phyloP scores from a whole-genome alignment of 1,284 basidiomycete genomes.

The Puccinia hordei region DNA sequence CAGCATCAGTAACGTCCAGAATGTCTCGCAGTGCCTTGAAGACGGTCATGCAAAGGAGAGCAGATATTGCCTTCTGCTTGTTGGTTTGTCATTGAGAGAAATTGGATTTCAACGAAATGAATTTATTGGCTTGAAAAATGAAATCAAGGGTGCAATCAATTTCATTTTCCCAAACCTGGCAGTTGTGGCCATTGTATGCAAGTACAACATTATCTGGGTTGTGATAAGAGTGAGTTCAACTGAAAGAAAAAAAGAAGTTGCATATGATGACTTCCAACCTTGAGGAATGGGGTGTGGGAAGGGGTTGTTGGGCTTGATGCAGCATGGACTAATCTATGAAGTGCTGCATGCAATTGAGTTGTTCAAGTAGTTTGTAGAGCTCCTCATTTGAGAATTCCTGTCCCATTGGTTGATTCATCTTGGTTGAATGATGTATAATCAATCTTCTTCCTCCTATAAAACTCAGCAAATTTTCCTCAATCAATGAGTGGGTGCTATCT shows the following conservation, averaged over 20 bases:
- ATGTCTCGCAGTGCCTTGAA: background rate
- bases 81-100: background rate
- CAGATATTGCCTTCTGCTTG: background rate
- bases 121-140: no score
- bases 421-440: no score
- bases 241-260: background rate
- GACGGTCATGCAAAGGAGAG: background rate
- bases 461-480: no score
- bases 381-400: no score
- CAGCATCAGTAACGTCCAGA: background rate
- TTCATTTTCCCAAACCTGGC: background rate
- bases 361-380: no score
- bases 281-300: background rate
- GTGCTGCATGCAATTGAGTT: no score
- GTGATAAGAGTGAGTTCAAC: background rate
- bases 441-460: no score
- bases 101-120: background rate
- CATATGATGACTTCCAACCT: background rate
- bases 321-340: no score
- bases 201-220: background rate
- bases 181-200: background rate
- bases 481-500: no score
- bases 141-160: background rate
- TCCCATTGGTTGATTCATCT: no score
- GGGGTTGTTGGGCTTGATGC: no score